Evolutionary conservation across 2,329 filamentous ascomycete genomes (phyloP).

Genomic region (Purpureocillium takamizusanense): DNA sequence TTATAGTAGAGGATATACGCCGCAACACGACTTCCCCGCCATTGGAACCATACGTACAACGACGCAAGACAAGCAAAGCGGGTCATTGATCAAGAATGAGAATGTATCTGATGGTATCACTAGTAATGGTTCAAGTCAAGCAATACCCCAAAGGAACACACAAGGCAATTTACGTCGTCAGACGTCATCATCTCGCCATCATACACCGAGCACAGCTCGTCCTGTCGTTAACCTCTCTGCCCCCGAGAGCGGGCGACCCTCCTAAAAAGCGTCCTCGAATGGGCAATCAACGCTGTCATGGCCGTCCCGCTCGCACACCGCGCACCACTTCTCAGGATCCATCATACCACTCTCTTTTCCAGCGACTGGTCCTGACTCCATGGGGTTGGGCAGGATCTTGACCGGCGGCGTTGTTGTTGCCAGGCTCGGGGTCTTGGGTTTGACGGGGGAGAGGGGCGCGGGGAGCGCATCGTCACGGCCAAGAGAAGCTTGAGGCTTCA

Average conservation of each 20-base stretch:
- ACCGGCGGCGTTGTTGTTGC: slow-evolving; percentile 28
- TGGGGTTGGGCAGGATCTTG: slow-evolving; percentile 48
- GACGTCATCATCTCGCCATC: slow-evolving; percentile 10
- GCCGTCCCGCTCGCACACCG: slow-evolving; percentile 89
- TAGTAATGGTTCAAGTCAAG: slow-evolving; percentile 19
- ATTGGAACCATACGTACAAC: no score
- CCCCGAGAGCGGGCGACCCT: not conserved
- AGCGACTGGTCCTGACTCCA: slow-evolving; percentile 60
- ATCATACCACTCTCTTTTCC: slow-evolving; percentile 71
- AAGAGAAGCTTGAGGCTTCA: slow-evolving; percentile 29
- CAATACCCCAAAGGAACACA: slow-evolving; percentile 12
- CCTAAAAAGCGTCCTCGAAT: slow-evolving; percentile 70
- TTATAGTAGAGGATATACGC: no score
- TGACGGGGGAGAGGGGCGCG: slow-evolving; percentile 45
- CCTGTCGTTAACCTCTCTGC: not conserved
- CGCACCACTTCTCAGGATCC: slow-evolving; percentile 90
- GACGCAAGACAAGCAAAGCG: no score
- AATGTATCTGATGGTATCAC: slow-evolving; percentile 25
- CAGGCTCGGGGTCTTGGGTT: slow-evolving; percentile 29
- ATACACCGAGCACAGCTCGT: slow-evolving; percentile 6
- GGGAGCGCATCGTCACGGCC: slow-evolving; percentile 36
- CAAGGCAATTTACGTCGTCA: slow-evolving; percentile 8
- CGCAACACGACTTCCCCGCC: no score
- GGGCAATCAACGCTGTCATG: slow-evolving; percentile 95
- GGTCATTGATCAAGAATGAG: slow-evolving; percentile 1